Conservation (phyloP, 2,329 filamentous ascomycete genomes). For the Claviceps humidiphila region DNA sequence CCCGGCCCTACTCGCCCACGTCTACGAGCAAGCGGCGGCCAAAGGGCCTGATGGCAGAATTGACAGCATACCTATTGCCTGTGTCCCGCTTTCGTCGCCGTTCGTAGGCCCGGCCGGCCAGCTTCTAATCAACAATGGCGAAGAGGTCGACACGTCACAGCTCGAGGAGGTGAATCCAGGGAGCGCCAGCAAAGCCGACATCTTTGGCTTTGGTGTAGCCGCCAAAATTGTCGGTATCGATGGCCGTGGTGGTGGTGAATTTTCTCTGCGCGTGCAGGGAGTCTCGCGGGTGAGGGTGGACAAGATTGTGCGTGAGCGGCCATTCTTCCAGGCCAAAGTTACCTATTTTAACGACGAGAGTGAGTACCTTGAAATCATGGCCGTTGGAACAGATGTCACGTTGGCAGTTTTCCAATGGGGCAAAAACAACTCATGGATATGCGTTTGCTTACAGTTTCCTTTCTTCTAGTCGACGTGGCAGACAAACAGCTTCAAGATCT, state of each 20-base stretch:
- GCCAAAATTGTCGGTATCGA: conserved; percentile 69
- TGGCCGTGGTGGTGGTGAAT: conserved; percentile 59
- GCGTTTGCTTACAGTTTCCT: neutral
- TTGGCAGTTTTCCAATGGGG: neutral
- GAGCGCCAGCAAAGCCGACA: conserved; percentile 52
- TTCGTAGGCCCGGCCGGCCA: conserved; percentile 63
- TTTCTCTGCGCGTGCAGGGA: conserved; percentile 78
- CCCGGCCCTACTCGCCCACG: conserved; percentile 69
- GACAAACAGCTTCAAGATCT: conserved; percentile 54
- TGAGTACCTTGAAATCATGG: conserved; percentile 21
- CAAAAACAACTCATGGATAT: neutral
- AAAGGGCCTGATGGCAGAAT: conserved; percentile 51
- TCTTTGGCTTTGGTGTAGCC: conserved; percentile 73
- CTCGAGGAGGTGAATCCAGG: conserved; percentile 40
- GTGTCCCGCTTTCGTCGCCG: conserved; percentile 71
- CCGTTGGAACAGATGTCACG: neutral
- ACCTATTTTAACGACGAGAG: conserved; percentile 56
- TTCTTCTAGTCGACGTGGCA: conserved; percentile 15
- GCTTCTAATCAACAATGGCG: conserved; percentile 55
- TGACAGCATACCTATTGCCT: conserved; percentile 65
- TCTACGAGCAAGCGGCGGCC: conserved; percentile 64
- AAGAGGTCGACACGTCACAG: conserved; percentile 31
- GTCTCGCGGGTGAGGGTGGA: conserved; percentile 64
- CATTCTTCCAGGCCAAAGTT: conserved; percentile 77
- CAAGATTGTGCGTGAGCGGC: conserved; percentile 51